A percentile compares a stretch with the other conserved stretches of the same genome.
These are phyloP conservation scores for Kodamaea laetipori DNA, from an alignment of 805 yeast species.

Conservation along the genomic window DNA sequence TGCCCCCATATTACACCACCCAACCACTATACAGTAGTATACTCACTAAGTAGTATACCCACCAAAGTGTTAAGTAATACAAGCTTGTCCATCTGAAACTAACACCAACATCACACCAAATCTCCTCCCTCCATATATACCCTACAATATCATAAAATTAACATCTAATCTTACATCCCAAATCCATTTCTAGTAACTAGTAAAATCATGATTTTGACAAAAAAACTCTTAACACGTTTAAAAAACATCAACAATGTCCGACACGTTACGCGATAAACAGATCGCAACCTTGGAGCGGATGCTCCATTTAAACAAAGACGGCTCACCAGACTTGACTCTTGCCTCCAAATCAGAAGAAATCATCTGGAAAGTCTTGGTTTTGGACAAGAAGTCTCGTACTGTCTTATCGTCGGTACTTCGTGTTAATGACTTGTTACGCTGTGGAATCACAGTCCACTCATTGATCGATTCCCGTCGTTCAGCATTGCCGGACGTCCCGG, in stretches of 20 bases:
- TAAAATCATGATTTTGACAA: too few species aligned
- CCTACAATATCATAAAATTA: too few species aligned
- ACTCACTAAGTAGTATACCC: too few species aligned
- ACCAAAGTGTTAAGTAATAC: too few species aligned
- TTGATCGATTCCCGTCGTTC: constrained; percentile 70
- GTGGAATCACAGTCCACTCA: constrained; percentile 91
- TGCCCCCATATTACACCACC: too few species aligned
- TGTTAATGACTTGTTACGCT: constrained; percentile 84
- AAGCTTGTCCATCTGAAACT: too few species aligned
- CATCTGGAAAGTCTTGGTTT: constrained; percentile 87
- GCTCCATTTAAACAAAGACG: constrained; percentile 77
- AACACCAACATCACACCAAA: too few species aligned
- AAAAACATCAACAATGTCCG: neutral
- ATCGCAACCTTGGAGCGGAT: constrained; percentile 63
- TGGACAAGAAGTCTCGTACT: constrained; percentile 80
- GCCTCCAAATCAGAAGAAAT: constrained; percentile 64
- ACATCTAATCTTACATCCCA: too few species aligned
- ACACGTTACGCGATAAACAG: constrained; percentile 28
- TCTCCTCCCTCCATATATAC: too few species aligned
- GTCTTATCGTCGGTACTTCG: constrained; percentile 89
- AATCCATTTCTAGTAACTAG: too few species aligned
- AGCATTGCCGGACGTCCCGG: constrained; percentile 94
- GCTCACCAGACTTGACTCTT: constrained; percentile 54
- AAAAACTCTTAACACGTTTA: constrained; percentile 7
- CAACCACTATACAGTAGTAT: too few species aligned